These are phyloP conservation scores for Wickerhamiella musiphila DNA, from an alignment of 805 yeast genomes.

Conservation along the genomic window DNA sequence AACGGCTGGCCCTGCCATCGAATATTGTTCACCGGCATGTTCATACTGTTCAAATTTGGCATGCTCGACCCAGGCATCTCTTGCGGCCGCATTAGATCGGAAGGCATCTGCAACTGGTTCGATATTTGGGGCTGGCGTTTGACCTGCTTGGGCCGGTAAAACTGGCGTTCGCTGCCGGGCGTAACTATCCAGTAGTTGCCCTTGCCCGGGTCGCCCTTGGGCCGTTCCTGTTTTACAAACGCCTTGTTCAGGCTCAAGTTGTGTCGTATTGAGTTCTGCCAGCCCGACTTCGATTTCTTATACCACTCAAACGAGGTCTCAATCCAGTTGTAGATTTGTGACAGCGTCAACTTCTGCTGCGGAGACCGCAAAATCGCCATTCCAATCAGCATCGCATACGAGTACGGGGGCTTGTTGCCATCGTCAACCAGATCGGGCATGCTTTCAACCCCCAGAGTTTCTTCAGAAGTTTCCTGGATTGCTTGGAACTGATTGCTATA, in stretches of 20 bases:
- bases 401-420: constrained; percentile 73
- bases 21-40: no score
- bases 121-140: no score
- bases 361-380: constrained; percentile 81
- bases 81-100: no score
- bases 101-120: no score
- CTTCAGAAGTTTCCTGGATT: background rate
- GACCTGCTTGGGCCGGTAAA: constrained; percentile 32
- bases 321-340: constrained; percentile 88
- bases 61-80: no score
- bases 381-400: constrained; percentile 86
- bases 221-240: constrained; percentile 75
- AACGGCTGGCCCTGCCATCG: no score
- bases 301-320: constrained; percentile 71
- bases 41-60: no score
- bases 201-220: constrained; percentile 37
- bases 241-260: constrained; percentile 87
- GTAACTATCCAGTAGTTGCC: constrained; percentile 90
- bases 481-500: no score
- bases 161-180: constrained; percentile 65
- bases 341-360: constrained; percentile 47
- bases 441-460: constrained; percentile 1
- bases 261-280: constrained; percentile 97
- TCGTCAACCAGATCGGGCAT: constrained; percentile 33
- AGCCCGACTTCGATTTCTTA: constrained; percentile 71